Base-by-base conservation (phyloP, 148 eudicot species). In the Vaccinium darrowii region DNA sequence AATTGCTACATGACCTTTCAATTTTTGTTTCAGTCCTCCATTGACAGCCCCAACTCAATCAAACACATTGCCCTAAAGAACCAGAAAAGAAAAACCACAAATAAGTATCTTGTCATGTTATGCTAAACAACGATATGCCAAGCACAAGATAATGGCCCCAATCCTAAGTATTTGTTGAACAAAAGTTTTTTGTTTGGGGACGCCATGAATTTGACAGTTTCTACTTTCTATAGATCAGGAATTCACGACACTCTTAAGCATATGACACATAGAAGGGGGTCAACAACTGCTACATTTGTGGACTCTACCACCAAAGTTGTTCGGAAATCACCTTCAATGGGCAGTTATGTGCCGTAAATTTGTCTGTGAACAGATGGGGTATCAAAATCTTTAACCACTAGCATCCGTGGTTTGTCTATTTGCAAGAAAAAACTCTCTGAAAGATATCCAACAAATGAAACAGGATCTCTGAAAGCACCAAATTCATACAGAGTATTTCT, bases 371-470 rank as follows among this genome's bases (percentile, higher is more conserved):
- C 91, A 52, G 98, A 98, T 65, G 84, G 87, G 71, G 92, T 84
- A 50, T 93, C 94, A 2, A 96, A 91, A 74, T 86, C 84, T 84
- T 88, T 91, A 57, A 93, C 91, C 49, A 94, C 98, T 85, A 92
- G 90, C 89, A 88, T 82, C 99, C 98, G 93, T 8, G 99, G 95
- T 84, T 93, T 96, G 90, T 96, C 97, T 88, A 96, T 88, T 81
- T 93, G 86, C 88, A 94, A 71, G 65, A 93, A 67, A 60, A 95
- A 91, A 79, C 84, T 88, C 89, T 88, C 90, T 13, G 98, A 92
- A 83, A 93, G 87, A 73, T 93, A 97, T 54, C 96, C 94, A 77
- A 91, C 93, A 85, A 92, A 94, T 88, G 92, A 84, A 87, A 94
- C 98, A 54, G 97, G 98, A 69, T 96, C 92, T 69, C 88, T 86